These are phyloP conservation scores for Rehmannia glutinosa DNA, from an alignment of 257 asterid species.

Conservation along the genomic window DNA sequence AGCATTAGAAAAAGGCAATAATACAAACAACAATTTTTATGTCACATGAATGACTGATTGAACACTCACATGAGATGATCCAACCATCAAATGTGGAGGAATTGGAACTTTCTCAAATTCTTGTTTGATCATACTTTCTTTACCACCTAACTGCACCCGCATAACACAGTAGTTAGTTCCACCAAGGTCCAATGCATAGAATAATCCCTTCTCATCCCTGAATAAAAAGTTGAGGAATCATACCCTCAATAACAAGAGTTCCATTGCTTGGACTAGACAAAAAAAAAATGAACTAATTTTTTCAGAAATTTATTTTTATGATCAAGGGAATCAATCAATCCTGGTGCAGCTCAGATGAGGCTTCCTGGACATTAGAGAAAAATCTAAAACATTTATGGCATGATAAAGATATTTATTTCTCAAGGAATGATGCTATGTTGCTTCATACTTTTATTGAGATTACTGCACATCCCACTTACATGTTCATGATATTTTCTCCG, in stretches of 20 bases:
- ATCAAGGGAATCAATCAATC: not conserved
- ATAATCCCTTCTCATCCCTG: conserved; percentile 78
- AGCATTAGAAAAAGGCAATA: conserved; percentile 1
- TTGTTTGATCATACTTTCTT: conserved; percentile 26
- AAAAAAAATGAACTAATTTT: not conserved
- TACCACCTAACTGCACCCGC: conserved; percentile 73
- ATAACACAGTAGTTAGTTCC: conserved; percentile 93
- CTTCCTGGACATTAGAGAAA: no score
- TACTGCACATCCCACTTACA: no score
- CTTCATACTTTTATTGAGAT: no score
- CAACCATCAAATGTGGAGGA: conserved; percentile 88
- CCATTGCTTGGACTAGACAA: not conserved
- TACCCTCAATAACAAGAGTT: not conserved
- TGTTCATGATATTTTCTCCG: no score
- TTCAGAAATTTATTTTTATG: not conserved
- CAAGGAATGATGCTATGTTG: no score
- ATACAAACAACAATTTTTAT: not conserved
- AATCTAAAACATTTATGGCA: no score
- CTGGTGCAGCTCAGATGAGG: no score
- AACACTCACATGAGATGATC: conserved; percentile 69
- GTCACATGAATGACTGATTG: not conserved
- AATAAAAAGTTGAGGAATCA: conserved; percentile 1
- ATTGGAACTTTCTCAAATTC: conserved; percentile 72
- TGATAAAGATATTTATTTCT: no score
- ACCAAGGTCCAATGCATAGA: conserved; percentile 91